Evolutionary conservation across 1,139 yeast species (phyloP).

Genomic region (Wickerhamomyces sp.): DNA sequence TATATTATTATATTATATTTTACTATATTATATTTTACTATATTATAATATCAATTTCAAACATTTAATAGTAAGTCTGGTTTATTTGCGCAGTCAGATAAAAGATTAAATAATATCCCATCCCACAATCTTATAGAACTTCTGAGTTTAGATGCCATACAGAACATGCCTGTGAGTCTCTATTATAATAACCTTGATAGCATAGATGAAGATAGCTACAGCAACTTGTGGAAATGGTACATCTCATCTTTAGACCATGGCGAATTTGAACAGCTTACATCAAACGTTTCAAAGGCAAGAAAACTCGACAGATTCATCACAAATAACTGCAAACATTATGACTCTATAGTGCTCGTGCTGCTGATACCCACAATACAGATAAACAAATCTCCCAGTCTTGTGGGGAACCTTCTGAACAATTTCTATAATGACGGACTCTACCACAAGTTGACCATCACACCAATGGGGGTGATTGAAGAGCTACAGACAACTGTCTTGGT

Average conservation of each 20-base stretch:
- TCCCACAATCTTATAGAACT: no score
- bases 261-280: conserved; percentile 11
- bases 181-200: conserved; percentile 13
- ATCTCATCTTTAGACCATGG: conserved; percentile 12
- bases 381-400: conserved; percentile 11
- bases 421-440: conserved; percentile 6
- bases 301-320: conserved; percentile 14
- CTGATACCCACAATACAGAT: conserved; percentile 13
- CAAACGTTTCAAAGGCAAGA: conserved; percentile 1
- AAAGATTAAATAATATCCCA: no score
- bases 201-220: conserved; percentile 9
- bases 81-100: no score
- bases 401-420: conserved; percentile 9
- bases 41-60: no score
- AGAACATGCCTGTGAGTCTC: conserved; percentile 7
- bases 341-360: conserved; percentile 12
- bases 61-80: no score
- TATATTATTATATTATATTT: no score
- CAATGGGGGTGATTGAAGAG: conserved; percentile 11
- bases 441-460: conserved; percentile 11
- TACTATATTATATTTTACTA: not conserved
- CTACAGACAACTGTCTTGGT: conserved; percentile 13
- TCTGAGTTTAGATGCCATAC: no score
- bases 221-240: conserved; percentile 18
- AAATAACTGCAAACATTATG: conserved; percentile 11